Evolutionary conservation across 2,329 filamentous ascomycete species (phyloP).

Genomic region (Paraconiothyrium brasiliense): DNA sequence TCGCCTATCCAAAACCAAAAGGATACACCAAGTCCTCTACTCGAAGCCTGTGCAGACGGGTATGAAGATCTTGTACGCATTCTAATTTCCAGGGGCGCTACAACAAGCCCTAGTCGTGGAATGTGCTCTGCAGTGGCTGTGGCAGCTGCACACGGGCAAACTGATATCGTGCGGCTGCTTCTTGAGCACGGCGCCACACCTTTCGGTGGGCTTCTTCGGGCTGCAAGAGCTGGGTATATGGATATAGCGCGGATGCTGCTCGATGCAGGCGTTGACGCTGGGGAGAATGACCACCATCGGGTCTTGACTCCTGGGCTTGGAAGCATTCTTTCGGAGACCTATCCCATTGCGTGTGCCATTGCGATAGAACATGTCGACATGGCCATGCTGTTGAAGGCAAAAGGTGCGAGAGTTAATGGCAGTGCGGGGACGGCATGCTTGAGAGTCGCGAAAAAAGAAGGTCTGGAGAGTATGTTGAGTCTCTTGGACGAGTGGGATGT

Average conservation of each 20-base stretch:
- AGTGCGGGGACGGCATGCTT: neutral
- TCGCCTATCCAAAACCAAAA: no score
- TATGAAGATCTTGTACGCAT: neutral
- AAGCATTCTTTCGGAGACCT: neutral
- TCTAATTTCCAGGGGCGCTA: neutral
- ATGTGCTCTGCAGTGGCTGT: neutral
- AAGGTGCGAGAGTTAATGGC: neutral
- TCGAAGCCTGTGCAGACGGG: conserved; percentile 3
- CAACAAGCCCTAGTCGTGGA: neutral
- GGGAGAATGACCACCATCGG: neutral
- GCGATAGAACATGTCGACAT: conserved; percentile 6
- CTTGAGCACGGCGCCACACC: neutral
- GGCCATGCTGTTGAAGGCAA: conserved; percentile 2
- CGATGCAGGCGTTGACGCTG: neutral
- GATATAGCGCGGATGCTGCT: conserved; percentile 4
- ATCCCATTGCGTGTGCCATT: conserved; percentile 2
- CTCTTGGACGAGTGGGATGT: neutral
- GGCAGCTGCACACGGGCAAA: conserved; percentile 7
- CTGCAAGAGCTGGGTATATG: conserved; percentile 3
- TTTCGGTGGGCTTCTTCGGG: conserved; percentile 5
- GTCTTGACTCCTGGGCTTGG: neutral
- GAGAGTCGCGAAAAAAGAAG: neutral
- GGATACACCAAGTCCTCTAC: neutral
- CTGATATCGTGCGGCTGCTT: neutral
- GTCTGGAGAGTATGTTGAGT: conserved; percentile 8